Evolutionary conservation across 2,329 filamentous ascomycete genomes (phyloP), one percentile per base, ranked within the genome.

Genomic region (Helotiales sp.): DNA sequence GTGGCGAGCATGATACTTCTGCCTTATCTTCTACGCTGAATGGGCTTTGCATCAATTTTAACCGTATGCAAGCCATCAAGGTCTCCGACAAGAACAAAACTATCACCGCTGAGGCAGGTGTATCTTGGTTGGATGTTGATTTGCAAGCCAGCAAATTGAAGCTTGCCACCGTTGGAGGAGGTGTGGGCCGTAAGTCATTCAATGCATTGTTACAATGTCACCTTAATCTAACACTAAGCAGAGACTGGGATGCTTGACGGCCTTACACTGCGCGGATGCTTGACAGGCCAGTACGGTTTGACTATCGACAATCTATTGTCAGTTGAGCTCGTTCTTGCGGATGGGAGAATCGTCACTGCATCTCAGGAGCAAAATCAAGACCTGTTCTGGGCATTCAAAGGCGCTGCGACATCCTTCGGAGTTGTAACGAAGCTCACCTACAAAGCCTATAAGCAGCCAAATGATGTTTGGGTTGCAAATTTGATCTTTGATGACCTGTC

Each of bases 221-320:
- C n/a, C n/a, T n/a, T n/a, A 34, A 50, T 4, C 22, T n/a, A 5
- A 17, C 2, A 8, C 13, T 8, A 17, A 7, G 22, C 48, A 36
- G 22, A 54, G 24, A 48, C 49, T 15, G 54, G 54, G 15, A 31
- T 68, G n/a, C n/a, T n/a, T 12, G 60, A 63, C 1, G 67, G 65
- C 0, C 46, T 66, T 12, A 62, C 59, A 3, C 54, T 67, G 12
- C 64, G 65, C 13, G 63, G 65, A 2, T 63, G 65, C 5, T 84
- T 82, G 64, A 83, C 15, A 79, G 76, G 25, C 79, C 81, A 0
- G 34, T 52, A 67, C 17, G 65, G 67, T 3, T 52, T 67, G 5
- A 61, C 60, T 2, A 62, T 66, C 24, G 66, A 67, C 44, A 67
- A 64, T 38, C 54, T 69, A 1, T 36, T 66, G 4, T 55, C 60